Base-by-base conservation (phyloP, 441 rosid genomes). In the Cnidoscolus chayamansa region DNA sequence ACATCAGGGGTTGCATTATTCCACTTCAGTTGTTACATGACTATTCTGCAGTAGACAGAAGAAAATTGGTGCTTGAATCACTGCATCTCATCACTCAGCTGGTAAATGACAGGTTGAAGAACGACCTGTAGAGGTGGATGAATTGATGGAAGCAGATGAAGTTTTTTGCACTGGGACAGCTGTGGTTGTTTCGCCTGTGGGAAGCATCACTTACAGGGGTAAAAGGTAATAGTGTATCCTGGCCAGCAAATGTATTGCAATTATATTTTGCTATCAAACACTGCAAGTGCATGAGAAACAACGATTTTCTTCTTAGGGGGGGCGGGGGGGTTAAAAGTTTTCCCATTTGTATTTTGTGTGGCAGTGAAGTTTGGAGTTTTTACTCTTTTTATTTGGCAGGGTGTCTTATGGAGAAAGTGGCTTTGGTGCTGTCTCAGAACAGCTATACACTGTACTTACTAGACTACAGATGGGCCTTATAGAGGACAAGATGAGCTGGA, bases 111-210 rank as follows among this genome's bases (percentile, higher is more conserved):
- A 92, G 92, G 97, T 92, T 69, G 92, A 88, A 79, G 96, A 90
- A 74, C 86, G 96, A 40, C 84, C 16, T 45, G 94, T 92, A 62
- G 65, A 79, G 0, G 90, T 90, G 66, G 94, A 90, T 66, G 98
- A 94, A 71, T 84, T 94, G 81, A 87, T 94, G 65, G 90, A 84
- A 72, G 97, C 98, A 0, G 97, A 92, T 67, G 98, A 94, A 81
- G 96, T 92, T 56, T 94, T 94, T 78, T 94, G 97, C 76, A 92
- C 97, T 4, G 97, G 98, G 49, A 94, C 98, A 35, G 98, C 98
- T 0, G 98, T 94, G 68, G 97, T 94, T 67, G 86, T 94, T 31
- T 94, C 98, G 37, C 97, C 97, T 2, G 97, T 94, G 35, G 97
- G 97, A 54, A 94, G 97, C 79, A 86, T 94, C 75, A 89, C 97